Evolutionary conservation across 805 yeast species (phyloP), one percentile per base, ranked within the genome.

Genomic region (Schwanniomyces pseudopolymorphus): DNA sequence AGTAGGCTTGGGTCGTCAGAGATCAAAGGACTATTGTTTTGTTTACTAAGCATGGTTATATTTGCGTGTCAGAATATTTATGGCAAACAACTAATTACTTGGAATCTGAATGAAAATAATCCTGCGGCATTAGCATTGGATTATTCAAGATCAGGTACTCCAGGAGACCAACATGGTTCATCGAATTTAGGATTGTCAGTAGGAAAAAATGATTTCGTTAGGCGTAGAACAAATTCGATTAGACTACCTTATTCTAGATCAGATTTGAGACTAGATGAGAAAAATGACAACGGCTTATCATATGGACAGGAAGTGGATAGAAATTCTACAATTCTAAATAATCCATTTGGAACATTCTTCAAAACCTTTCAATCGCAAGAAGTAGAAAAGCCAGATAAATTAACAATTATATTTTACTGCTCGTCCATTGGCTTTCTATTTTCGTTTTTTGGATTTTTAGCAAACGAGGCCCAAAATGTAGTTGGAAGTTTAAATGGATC

Each of bases 11-110:
- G 66, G 39, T 41, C 56, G 8, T 50, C 51, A 9, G 78, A 80
- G 52, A 63, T 81, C 37, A 61, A 72, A 49, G 96, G 97, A 5
- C 66, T 88, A n/a, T 25, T 78, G 2, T 85, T 78, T 58, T 92
- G 96, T 10, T 66, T 84, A 8, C 48, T 81, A 25, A 81, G 94
- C 4, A 78, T 91, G 41, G 61, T 86, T 6, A 80, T 89, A 16
- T 89, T 90, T 70, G 96, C 92, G 4, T 79, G 83, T 2, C 96
- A 89, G 59, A 89, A 89, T 60, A 87, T 90, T 39, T 89, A 88
- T 64, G 90, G 94, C 33, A 90, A 90, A 66, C 84, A 82, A 52
- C 82, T 90, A 33, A 79, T 89, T 50, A 88, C 73, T 1, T 67
- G 74, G 74, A 91, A 31, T 65, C 57, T 54, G 7, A 67, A 64